These are phyloP conservation scores for Pyrenophora tritici-repentis DNA, from an alignment of 2,329 filamentous ascomycete species.

Conservation along the genomic window DNA sequence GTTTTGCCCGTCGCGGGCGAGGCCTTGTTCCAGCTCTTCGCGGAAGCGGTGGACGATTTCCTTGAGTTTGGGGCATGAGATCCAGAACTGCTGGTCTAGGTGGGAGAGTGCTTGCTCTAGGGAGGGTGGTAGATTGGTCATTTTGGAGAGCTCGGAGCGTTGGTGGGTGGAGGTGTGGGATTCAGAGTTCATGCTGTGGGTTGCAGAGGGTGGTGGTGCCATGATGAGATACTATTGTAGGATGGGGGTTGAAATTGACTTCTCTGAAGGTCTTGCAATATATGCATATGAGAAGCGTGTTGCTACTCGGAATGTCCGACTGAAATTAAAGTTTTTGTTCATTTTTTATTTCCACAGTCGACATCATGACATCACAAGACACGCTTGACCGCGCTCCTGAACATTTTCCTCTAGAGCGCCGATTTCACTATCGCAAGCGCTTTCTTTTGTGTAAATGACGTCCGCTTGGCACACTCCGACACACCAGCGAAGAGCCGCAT, in stretches of 20 bases:
- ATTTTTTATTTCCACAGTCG: slow-evolving; percentile 2
- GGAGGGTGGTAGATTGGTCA: slow-evolving; percentile 22
- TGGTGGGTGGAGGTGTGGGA: slow-evolving; percentile 26
- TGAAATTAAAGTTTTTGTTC: background rate
- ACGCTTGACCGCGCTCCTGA: background rate
- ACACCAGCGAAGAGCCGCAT: slow-evolving; percentile 1
- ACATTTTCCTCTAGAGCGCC: too few relatives aligned
- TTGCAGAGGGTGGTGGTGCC: slow-evolving; percentile 10
- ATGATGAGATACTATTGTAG: slow-evolving; percentile 4
- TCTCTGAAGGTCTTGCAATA: too few relatives aligned
- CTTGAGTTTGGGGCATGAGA: slow-evolving; percentile 26
- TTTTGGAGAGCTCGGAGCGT: slow-evolving; percentile 23
- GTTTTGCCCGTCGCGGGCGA: slow-evolving; percentile 23
- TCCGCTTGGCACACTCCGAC: slow-evolving; percentile 2
- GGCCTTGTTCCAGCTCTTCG: slow-evolving; percentile 34
- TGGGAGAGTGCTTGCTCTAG: slow-evolving; percentile 27
- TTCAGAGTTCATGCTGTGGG: slow-evolving; percentile 13
- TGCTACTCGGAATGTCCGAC: too few relatives aligned
- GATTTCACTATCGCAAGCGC: too few relatives aligned
- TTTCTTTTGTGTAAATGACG: slow-evolving; percentile 8
- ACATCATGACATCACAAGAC: slow-evolving; percentile 25
- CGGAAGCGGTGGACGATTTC: slow-evolving; percentile 29
- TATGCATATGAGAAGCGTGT: background rate
- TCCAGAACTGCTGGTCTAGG: slow-evolving; percentile 33
- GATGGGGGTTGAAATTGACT: background rate